A percentile compares a stretch with the other conserved stretches of the same genome.
These are phyloP conservation scores for Fraxinus paxiana DNA, from an alignment of 305 asterid genomes.

Conservation along the genomic window DNA sequence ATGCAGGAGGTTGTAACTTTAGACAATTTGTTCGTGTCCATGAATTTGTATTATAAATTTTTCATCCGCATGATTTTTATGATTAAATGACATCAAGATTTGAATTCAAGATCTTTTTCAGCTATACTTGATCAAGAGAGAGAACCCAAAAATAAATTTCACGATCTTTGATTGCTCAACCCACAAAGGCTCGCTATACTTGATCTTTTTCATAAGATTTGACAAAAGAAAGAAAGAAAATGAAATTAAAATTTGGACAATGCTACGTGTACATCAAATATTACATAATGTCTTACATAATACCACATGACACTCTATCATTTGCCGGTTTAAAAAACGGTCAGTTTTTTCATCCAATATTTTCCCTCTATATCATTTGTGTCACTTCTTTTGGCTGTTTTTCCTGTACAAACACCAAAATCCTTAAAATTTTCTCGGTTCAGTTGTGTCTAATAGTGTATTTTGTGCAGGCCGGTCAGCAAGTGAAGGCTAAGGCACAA, in stretches of 20 bases:
- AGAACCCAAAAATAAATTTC: neutral
- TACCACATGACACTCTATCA: too few species aligned
- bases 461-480: neutral
- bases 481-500: slow-evolving; percentile 5
- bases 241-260: neutral
- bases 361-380: too few species aligned
- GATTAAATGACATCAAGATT: neutral
- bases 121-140: neutral
- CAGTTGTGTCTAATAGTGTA: neutral
- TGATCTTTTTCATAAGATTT: too few species aligned
- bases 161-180: too few species aligned
- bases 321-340: too few species aligned
- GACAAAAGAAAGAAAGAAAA: slow-evolving; percentile 5
- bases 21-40: neutral
- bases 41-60: neutral
- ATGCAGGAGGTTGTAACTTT: neutral
- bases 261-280: too few species aligned
- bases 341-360: too few species aligned
- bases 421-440: neutral
- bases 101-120: neutral
- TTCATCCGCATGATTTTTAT: neutral
- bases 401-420: too few species aligned
- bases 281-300: too few species aligned
- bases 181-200: too few species aligned
- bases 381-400: too few species aligned